Percentiles rank a stretch among this genome's conserved stretches.
These are phyloP conservation scores for Monosporascus sp. DNA, from an alignment of 2,329 filamentous ascomycete genomes.

Conservation along the genomic window DNA sequence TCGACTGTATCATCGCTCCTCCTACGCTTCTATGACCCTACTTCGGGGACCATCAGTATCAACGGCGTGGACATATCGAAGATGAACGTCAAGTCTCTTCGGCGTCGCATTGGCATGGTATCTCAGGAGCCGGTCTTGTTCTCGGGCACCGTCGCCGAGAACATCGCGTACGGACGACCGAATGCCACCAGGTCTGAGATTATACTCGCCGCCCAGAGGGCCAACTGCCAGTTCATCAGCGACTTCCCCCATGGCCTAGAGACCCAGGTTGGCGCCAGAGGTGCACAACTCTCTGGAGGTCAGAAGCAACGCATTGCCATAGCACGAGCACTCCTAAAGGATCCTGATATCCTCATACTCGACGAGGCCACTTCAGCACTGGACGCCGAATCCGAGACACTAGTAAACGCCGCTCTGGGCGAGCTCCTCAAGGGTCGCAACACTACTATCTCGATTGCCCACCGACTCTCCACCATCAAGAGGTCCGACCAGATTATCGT, in stretches of 20 bases:
- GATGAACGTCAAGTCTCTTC: conserved; percentile 90
- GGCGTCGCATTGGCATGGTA: conserved; percentile 90
- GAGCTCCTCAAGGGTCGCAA: conserved; percentile 79
- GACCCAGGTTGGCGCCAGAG: conserved; percentile 85
- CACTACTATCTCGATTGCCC: conserved; percentile 96
- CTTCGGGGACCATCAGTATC: conserved; percentile 70
- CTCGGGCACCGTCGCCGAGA: conserved; percentile 78
- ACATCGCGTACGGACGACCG: conserved; percentile 87
- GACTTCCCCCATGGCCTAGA: conserved; percentile 96
- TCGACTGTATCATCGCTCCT: conserved; percentile 91
- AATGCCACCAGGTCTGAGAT: conserved; percentile 75
- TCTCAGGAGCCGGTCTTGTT: conserved; percentile 93
- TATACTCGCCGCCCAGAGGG: conserved; percentile 77
- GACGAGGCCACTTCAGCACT: conserved; percentile 95
- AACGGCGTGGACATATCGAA: conserved; percentile 75
- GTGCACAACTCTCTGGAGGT: conserved; percentile 88
- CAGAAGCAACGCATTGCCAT: conserved; percentile 99
- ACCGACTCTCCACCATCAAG: conserved; percentile 94
- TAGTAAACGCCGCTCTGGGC: conserved; percentile 86
- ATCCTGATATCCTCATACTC: conserved; percentile 93
- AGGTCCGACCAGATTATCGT: conserved; percentile 92
- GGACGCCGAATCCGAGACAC: conserved; percentile 92
- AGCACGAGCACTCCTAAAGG: conserved; percentile 86
- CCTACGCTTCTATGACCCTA: conserved; percentile 86
- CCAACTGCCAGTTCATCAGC: conserved; percentile 94